Evolutionary conservation across 2,329 filamentous ascomycete species (phyloP), one percentile per base, ranked within the genome.

Genomic region (Remersonia thermophila): DNA sequence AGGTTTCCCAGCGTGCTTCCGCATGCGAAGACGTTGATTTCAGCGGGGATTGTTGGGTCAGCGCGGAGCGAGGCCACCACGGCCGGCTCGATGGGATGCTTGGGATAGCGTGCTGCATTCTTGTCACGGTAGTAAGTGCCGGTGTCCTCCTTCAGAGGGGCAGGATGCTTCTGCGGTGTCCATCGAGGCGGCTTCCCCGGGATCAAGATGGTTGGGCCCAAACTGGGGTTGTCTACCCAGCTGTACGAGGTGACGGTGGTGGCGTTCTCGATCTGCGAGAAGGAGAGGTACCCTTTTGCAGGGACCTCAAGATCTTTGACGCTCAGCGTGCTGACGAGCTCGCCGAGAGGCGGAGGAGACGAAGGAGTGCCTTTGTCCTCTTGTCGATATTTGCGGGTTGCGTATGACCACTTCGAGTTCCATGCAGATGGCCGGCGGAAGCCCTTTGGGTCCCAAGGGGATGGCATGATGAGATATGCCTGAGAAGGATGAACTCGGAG

Each of bases 1-100:
- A 83, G 62, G 47, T 71, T 77, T 0, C 73, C 70, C 0, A 82
- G 40, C 0, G 73, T 79, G 44, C 67, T 79, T 0, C 64, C 63
- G 40, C 77, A 83, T 0, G 62, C 71, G 23, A 76, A 61, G 2
- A 83, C 46, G 45, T 81, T 69, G 25, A 77, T 40, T 0, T 55
- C 45, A 1, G 50, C 27, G 33, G 64, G 33, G 18, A 49, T 59
- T 2, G 53, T 43, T 0, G 60, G 55, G 3, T 66, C 47, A 7
- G 55, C 47, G 1, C 48, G 49, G 2, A 72, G 40, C 2, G 63
- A 32, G 1, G 51, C 51, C 2, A 51, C 46, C 6, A 72, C 57
- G 0, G 65, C 58, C 1, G 72, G 64, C 37, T 73, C 68, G 14
- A 67, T 55, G 0, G 70, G 69, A 45, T 72, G 63, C 2, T 48